Evolutionary conservation across 2,329 filamentous ascomycete genomes (phyloP).

Genomic region (Trichoderma hamatum): DNA sequence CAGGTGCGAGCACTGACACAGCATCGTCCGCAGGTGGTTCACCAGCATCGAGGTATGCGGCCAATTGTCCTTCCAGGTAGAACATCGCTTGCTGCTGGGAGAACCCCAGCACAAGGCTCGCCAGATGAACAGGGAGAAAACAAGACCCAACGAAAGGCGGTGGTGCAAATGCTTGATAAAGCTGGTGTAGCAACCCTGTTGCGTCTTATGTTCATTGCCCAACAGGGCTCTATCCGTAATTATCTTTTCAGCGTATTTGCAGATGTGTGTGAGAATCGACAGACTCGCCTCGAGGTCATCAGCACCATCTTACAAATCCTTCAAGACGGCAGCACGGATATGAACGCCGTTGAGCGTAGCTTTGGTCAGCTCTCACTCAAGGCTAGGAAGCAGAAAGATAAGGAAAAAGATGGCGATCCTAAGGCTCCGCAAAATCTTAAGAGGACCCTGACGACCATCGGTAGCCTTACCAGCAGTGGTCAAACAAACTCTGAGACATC

Average conservation of each 20-base stretch:
- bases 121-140: conserved; percentile 52
- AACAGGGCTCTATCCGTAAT: conserved; percentile 81
- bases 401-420: conserved; percentile 58
- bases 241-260: conserved; percentile 86
- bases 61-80: conserved; percentile 39
- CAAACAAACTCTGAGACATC: conserved; percentile 82
- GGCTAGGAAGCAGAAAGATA: conserved; percentile 76
- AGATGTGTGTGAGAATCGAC: conserved; percentile 93
- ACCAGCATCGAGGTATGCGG: conserved; percentile 38
- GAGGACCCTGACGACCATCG: conserved; percentile 67
- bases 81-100: conserved; percentile 35
- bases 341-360: conserved; percentile 91
- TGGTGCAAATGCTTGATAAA: conserved; percentile 97
- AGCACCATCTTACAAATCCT: conserved; percentile 90
- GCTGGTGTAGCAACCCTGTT: conserved; percentile 92
- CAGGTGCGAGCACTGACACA: conserved; percentile 75
- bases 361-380: conserved; percentile 91
- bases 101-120: conserved; percentile 31
- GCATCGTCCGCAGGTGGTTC: conserved; percentile 39
- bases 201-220: conserved; percentile 96
- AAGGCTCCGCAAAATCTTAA: conserved; percentile 84
- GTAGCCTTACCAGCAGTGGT: conserved; percentile 45
- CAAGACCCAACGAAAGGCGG: conserved; percentile 75
- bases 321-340: conserved; percentile 92
- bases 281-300: conserved; percentile 91